Evolutionary conservation across 2,329 filamentous ascomycete genomes (phyloP), one percentile per base, ranked within the genome.

Genomic region (Microcera coccophila): DNA sequence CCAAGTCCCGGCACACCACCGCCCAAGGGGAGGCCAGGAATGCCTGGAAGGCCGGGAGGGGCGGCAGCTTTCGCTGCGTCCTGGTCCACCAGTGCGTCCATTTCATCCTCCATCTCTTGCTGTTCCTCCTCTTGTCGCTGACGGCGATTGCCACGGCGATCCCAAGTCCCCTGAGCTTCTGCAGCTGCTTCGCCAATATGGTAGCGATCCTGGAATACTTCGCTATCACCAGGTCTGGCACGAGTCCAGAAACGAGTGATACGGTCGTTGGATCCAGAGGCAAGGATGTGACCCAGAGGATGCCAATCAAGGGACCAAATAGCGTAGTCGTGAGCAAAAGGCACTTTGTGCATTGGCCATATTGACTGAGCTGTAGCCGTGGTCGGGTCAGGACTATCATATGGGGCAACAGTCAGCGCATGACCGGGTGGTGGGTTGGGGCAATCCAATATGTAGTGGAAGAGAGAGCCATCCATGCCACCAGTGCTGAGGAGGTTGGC

Each of bases 301-400:
- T 98, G 93, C 90, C 93, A 98, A 70, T 96, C 90, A 38, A 98
- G 78, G 15, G 90, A 95, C 93, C 93, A 98, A 52, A 98, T 93
- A 15, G 90, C 89, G 62, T 90, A 94, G 55, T 95, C 87, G 64
- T 98, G 93, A 1, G 93, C 93, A 60, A 84, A 91, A 7, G 86
- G 81, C 22, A 96, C 70, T 58, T 82, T 85, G 70, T 97, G 91
- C 3, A 90, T 89, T 2, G 93, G 93, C 62, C 88, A 88, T 48
- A 98, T 87, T n/a, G 89, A 86, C 65, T 96, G 91, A 0, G 89
- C 82, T 0, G 90, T 84, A 0, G 88, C 85, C 37, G 85, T 87
- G 18, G 79, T 68, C 5, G 89, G 88, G 58, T 95, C 90, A 2
- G 85, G 74, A 49, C 79, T 85, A 63, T 96, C 90, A 63, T 94